phyloP scores from a whole-genome alignment of 1,284 basidiomycete species.

The Rhodofomes roseus region DNA sequence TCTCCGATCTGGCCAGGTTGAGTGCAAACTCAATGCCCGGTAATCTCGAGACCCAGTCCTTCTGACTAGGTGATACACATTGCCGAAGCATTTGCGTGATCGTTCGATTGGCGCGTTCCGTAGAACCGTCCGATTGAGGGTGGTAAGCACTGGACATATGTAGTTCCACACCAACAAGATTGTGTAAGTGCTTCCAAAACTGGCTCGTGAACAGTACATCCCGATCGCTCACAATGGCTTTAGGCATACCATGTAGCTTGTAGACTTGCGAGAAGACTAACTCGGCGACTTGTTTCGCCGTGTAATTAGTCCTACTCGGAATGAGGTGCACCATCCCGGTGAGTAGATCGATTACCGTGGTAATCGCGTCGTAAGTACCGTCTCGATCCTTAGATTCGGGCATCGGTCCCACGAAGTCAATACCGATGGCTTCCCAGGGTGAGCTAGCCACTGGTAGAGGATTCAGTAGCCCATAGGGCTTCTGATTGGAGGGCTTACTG shows the following conservation, averaged over 20 bases:
- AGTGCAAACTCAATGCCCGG: constrained; percentile 24
- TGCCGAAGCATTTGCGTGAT: constrained; percentile 35
- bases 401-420: constrained; percentile 36
- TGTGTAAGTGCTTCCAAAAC: constrained; percentile 37
- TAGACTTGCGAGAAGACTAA: constrained; percentile 34
- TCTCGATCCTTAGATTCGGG: constrained; percentile 28
- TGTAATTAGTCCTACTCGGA: constrained; percentile 26
- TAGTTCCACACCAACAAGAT: constrained; percentile 31
- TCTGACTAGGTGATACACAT: constrained; percentile 28
- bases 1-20: constrained; percentile 4
- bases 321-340: constrained; percentile 29
- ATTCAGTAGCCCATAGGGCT: constrained; percentile 23
- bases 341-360: constrained; percentile 31
- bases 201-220: constrained; percentile 37
- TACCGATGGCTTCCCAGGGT: constrained; percentile 30
- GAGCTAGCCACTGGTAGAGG: constrained; percentile 16
- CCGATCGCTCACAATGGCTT: constrained; percentile 36
- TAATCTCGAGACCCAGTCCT: constrained; percentile 34
- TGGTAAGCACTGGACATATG: constrained; percentile 40
- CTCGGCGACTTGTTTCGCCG: constrained; percentile 33
- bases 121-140: constrained; percentile 38
- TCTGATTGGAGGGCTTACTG: constrained; percentile 21
- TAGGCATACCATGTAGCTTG: constrained; percentile 37
- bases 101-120: constrained; percentile 35
- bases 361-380: constrained; percentile 10